These are phyloP conservation scores for Mycena vulgaris DNA, from an alignment of 768 basidiomycete species.

Conservation along the genomic window DNA sequence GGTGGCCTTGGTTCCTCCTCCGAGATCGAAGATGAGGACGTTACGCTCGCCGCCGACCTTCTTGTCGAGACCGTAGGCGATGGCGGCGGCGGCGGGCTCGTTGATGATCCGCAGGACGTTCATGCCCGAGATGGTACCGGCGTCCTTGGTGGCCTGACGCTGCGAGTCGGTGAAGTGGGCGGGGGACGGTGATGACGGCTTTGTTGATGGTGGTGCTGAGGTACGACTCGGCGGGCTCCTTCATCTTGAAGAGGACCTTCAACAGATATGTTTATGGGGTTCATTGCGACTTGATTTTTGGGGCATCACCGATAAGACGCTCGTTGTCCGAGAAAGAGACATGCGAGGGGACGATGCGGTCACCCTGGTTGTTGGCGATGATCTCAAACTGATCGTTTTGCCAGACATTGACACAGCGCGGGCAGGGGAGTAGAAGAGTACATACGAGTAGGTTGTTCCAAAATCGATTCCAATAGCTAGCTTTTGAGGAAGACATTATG, in stretches of 20 bases:
- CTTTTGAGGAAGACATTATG: slow-evolving; percentile 82
- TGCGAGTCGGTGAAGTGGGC: slow-evolving; percentile 99
- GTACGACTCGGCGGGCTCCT: slow-evolving; percentile 98
- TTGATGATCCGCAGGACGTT: slow-evolving; percentile 99
- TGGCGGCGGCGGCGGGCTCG: slow-evolving; percentile 98
- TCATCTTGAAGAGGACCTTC: slow-evolving; percentile 98
- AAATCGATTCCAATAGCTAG: slow-evolving; percentile 93
- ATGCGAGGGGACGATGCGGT: slow-evolving; percentile 96
- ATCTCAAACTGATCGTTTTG: slow-evolving; percentile 99
- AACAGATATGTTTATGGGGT: slow-evolving; percentile 67
- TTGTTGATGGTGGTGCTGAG: slow-evolving; percentile 87
- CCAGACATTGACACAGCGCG: slow-evolving; percentile 94
- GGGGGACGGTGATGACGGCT: slow-evolving; percentile 96
- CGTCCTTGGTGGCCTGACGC: slow-evolving; percentile 98
- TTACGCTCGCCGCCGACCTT: slow-evolving; percentile 92
- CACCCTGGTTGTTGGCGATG: slow-evolving; percentile 96
- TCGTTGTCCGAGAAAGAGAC: slow-evolving; percentile 96
- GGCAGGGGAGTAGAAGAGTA: slow-evolving; percentile 33
- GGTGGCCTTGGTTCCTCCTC: slow-evolving; percentile 98
- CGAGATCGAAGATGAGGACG: slow-evolving; percentile 98
- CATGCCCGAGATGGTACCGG: slow-evolving; percentile 93
- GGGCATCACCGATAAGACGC: slow-evolving; percentile 99
- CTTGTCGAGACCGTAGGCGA: slow-evolving; percentile 98
- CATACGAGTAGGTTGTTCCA: slow-evolving; percentile 94
- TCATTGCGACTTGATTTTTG: slow-evolving; percentile 99